Conservation (phyloP, 2,329 filamentous ascomycete genomes). For the Alternaria brassicicola region DNA sequence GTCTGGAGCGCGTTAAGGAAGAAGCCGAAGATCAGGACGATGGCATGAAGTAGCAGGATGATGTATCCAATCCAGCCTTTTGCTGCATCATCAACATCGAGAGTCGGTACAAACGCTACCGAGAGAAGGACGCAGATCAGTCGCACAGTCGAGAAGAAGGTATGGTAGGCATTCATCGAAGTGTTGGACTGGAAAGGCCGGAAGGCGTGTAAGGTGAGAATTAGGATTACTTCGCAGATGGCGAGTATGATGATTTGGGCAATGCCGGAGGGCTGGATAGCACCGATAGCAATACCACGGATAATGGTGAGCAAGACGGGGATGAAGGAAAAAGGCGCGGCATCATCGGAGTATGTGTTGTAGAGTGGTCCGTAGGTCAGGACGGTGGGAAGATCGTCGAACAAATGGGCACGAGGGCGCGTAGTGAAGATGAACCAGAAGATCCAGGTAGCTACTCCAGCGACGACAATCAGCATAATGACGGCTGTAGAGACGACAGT, state of each 20-base stretch:
- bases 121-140: slow-evolving; percentile 66
- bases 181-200: slow-evolving; percentile 88
- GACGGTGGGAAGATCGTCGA: slow-evolving; percentile 90
- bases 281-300: slow-evolving; percentile 88
- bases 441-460: slow-evolving; percentile 78
- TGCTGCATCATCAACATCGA: slow-evolving; percentile 76
- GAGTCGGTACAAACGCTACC: slow-evolving; percentile 77
- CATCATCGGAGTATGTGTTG: slow-evolving; percentile 95
- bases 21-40: slow-evolving; percentile 88
- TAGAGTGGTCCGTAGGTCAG: slow-evolving; percentile 91
- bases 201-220: slow-evolving; percentile 87
- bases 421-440: slow-evolving; percentile 80
- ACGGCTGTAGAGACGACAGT: slow-evolving; percentile 77
- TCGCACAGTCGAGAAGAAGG: slow-evolving; percentile 78
- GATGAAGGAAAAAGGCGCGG: slow-evolving; percentile 86
- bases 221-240: slow-evolving; percentile 90
- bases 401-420: slow-evolving; percentile 82
- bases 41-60: slow-evolving; percentile 83
- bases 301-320: slow-evolving; percentile 84
- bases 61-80: slow-evolving; percentile 97
- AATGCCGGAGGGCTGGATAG: slow-evolving; percentile 89
- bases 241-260: slow-evolving; percentile 91
- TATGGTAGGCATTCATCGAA: slow-evolving; percentile 97
- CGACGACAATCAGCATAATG: slow-evolving; percentile 72
- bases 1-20: slow-evolving; percentile 92